These are phyloP conservation scores for Candida peoriensis DNA, from an alignment of 805 yeast genomes.

Conservation along the genomic window DNA sequence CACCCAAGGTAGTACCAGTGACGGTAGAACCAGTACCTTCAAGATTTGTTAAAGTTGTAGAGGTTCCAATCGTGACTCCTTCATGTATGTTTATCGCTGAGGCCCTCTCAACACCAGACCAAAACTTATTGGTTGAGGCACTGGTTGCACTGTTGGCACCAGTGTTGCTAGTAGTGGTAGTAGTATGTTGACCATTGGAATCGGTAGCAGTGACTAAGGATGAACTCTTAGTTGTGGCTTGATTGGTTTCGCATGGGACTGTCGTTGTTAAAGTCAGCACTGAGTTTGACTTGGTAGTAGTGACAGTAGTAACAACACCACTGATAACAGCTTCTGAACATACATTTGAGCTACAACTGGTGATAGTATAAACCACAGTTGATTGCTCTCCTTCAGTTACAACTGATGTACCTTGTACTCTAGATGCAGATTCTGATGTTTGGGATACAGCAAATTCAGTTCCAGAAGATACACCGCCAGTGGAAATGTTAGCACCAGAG, in stretches of 20 bases:
- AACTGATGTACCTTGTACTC: too few relatives aligned
- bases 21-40: background rate
- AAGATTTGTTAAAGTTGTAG: background rate
- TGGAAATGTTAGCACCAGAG: too few relatives aligned
- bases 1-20: background rate
- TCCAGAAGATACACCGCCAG: background rate
- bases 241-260: background rate
- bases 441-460: background rate
- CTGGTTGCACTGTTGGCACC: background rate
- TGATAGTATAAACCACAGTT: background rate
- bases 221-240: background rate
- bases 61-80: background rate
- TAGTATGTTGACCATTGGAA: background rate
- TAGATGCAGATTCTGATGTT: background rate
- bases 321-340: slow-evolving; percentile 1
- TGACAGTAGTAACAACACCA: background rate
- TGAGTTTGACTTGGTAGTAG: background rate
- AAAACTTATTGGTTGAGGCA: background rate
- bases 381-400: too few relatives aligned
- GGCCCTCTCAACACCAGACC: too few relatives aligned
- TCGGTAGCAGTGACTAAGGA: background rate
- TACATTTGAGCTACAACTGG: background rate
- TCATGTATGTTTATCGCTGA: background rate
- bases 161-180: background rate
- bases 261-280: background rate